Evolutionary conservation across 2,329 filamentous ascomycete genomes (phyloP), one percentile per base, ranked within the genome.

Genomic region (Hymenoscyphus albidus): DNA sequence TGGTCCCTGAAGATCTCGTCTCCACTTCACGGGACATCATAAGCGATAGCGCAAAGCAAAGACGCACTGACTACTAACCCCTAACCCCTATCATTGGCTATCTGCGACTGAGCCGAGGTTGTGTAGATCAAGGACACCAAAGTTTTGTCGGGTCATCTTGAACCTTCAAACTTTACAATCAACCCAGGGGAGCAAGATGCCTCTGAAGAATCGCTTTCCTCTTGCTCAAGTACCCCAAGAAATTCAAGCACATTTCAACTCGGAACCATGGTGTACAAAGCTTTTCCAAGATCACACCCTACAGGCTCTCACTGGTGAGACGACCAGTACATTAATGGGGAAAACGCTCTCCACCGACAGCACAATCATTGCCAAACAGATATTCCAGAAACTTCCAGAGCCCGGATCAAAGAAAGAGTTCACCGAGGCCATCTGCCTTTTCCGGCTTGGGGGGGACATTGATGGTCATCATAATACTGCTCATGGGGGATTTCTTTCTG

Each of bases 401-500:
- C 42, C 61, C 3, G 32, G 58, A 39, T 54, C 18, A 18, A 35
- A 35, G 5, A 32, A 61, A 16, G 56, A 61, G 16, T 31, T 38
- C 35, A n/a, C n/a, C 5, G 67, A 73, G 48, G 40, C 68, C 6
- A 12, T 72, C 1, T 44, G 57, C 0, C 39, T 73, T 13, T 10
- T 72, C 5, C 67, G 73, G 12, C 74, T 88, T 1, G 85, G 83
- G 1, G 69, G 77, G 9, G 81, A 80, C 14, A 67, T 88, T 42
- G 84, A 85, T 68, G 86, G 86, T 0, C 82, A 84, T 70, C 74
- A 81, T 2, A 76, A 79, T 10, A 78, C 84, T 2, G 76, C 78
- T n/a, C 86, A 89, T 72, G 86, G 87, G 27, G 87, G 87, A 0
- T 80, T 88, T 48, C 78, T 85, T 2, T 80, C 80, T 2, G 79